phyloP scores from a whole-genome alignment of 108 stramenopile species.

The Cyclostephanos invisitatus region DNA sequence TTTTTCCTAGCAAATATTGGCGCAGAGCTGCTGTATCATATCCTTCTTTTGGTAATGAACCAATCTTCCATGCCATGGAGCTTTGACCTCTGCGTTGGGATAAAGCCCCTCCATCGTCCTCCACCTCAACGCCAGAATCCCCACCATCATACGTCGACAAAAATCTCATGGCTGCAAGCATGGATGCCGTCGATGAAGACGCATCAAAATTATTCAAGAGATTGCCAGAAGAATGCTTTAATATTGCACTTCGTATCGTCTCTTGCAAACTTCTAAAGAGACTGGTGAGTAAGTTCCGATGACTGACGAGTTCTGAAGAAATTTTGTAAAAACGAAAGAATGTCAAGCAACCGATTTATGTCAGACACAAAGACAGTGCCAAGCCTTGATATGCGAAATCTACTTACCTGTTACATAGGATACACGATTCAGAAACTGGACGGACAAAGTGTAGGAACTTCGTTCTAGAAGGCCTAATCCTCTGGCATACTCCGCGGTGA shows the following conservation, averaged over 20 bases:
- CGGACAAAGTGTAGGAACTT: constrained; percentile 76
- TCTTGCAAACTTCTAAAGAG: constrained; percentile 67
- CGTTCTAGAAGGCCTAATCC: constrained; percentile 89
- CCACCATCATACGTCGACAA: constrained; percentile 22
- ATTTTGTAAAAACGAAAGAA: background rate
- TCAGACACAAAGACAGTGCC: background rate
- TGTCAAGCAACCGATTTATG: background rate
- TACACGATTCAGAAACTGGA: constrained; percentile 93
- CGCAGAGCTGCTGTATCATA: constrained; percentile 9
- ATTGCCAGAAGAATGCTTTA: constrained; percentile 19
- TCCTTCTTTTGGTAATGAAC: background rate
- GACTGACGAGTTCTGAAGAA: constrained; percentile 59
- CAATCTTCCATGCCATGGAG: constrained; percentile 4
- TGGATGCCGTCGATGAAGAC: constrained; percentile 20
- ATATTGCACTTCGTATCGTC: constrained; percentile 57
- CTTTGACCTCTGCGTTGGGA: constrained; percentile 30
- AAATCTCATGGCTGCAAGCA: constrained; percentile 28
- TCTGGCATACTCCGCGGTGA: constrained; percentile 78
- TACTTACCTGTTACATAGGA: constrained; percentile 71
- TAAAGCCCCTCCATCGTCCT: constrained; percentile 36
- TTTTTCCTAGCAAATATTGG: constrained; percentile 16
- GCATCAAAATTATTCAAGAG: constrained; percentile 13
- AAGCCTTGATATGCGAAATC: background rate
- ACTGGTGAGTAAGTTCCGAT: constrained; percentile 67
- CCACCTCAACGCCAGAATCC: constrained; percentile 21